Base-by-base conservation (phyloP, 2,329 filamentous ascomycete genomes). In the Teratosphaeria epicoccoides region DNA sequence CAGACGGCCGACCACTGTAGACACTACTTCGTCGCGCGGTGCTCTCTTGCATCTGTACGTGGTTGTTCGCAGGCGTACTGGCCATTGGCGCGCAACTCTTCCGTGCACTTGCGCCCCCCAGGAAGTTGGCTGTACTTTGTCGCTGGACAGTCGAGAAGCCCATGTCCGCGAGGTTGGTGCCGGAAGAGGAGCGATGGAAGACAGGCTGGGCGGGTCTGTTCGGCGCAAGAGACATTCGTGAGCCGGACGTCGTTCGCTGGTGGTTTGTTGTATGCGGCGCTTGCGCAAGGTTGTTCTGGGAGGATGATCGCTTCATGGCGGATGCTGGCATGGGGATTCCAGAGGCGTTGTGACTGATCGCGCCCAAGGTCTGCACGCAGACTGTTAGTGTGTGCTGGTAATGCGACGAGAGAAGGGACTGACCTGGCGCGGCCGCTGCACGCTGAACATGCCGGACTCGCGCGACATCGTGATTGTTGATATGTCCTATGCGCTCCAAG, bases 271-370 rank as follows among this genome's bases (percentile, higher is more conserved):
- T 82, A 63, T 80, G 84, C 45, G 79, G 81, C 52, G 76, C 75
- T 46, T 28, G 24, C 14, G 25, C 29, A 62, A 82, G 76, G 65
- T 82, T 81, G 57, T 82, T 82, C 61, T 82, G 83, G 11, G 88
- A 90, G 65, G 83, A 93, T 25, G 87, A 86, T 68, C 93, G 87
- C 75, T 98, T 98, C 79, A 98, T 85, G 40, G 89, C 88, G 40
- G 91, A 97, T 24, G 87, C 80, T 7, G 93, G 91, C 72, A 95
- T 88, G 20, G 93, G 93, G 57, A 98, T 87, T 22, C 82, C 81
- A 20, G 87, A 86, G 69, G 63, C 63, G 57, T 89, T 91, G 68
- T 84, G 82, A 68, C 82, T 91, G 65, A 95, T 82, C 59, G 83
- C 84, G 58, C 85, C 90, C 54, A 97, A 81, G 50, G 93, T 96